Percentiles rank a stretch among this genome's conserved stretches.
These are phyloP conservation scores for Arthrobotrys sinensis DNA, from an alignment of 2,329 filamentous ascomycete genomes.

Conservation along the genomic window DNA sequence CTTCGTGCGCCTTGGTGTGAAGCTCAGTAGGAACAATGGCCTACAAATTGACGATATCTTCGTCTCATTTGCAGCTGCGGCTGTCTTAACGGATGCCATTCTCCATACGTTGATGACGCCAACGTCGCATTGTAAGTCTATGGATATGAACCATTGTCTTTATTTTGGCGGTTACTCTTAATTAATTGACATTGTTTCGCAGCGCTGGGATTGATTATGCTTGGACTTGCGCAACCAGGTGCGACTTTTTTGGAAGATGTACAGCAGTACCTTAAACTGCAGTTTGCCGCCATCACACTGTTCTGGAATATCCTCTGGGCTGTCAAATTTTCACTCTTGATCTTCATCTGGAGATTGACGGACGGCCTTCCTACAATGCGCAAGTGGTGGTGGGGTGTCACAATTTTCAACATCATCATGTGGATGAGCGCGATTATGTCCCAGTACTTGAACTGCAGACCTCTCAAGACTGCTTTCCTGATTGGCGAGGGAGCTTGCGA, in stretches of 20 bases:
- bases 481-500: conserved; percentile 63
- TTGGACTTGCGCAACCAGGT: conserved; percentile 48
- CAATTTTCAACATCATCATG: conserved; percentile 64
- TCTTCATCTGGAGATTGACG: conserved; percentile 65
- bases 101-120: conserved; percentile 56
- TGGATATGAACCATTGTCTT: background rate
- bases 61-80: conserved; percentile 46
- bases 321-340: conserved; percentile 65
- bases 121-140: conserved; percentile 38
- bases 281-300: conserved; percentile 65
- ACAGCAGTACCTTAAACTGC: conserved; percentile 63
- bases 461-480: conserved; percentile 64
- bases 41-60: conserved; percentile 53
- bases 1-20: conserved; percentile 41
- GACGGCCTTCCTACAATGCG: conserved; percentile 64
- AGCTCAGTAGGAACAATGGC: conserved; percentile 31
- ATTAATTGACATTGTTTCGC: background rate
- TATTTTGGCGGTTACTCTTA: background rate
- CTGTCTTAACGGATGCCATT: conserved; percentile 29
- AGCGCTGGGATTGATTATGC: conserved; percentile 43
- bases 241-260: conserved; percentile 55
- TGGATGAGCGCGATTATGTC: conserved; percentile 64
- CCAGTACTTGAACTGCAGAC: conserved; percentile 64
- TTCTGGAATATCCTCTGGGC: conserved; percentile 66
- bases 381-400: conserved; percentile 64